Conservation (phyloP, 371 early-diverging fungal genomes). For the Nosema granulosis region DNA sequence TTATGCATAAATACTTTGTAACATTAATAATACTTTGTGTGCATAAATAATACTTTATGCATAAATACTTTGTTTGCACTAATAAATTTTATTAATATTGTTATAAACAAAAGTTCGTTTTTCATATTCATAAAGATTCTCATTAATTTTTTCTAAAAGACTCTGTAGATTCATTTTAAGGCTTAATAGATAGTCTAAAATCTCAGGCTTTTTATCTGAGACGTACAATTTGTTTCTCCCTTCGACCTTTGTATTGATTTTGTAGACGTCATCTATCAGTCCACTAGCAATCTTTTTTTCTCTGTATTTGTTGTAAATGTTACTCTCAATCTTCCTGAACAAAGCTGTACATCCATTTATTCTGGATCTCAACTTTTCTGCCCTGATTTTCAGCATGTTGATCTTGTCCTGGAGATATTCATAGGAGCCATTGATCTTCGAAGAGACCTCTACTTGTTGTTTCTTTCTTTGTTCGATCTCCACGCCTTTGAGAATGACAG, state of each 20-base stretch:
- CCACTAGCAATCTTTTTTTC: constrained; percentile 19
- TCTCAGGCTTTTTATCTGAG: constrained; percentile 27
- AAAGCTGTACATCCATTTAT: constrained; percentile 19
- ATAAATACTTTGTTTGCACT: not conserved
- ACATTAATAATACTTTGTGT: not conserved
- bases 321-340: constrained; percentile 36
- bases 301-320: constrained; percentile 34
- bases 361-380: constrained; percentile 26
- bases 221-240: constrained; percentile 2
- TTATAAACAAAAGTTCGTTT: constrained; percentile 31
- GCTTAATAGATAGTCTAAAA: constrained; percentile 16
- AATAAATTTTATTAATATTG: constrained; percentile 27
- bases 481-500: constrained; percentile 48
- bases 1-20: not conserved
- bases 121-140: constrained; percentile 34
- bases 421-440: constrained; percentile 41
- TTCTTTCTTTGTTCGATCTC: constrained; percentile 47
- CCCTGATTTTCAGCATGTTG: constrained; percentile 27
- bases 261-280: constrained; percentile 30
- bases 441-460: constrained; percentile 41
- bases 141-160: constrained; percentile 18
- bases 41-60: not conserved
- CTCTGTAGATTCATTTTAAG: constrained; percentile 18
- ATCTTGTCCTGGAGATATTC: constrained; percentile 33
- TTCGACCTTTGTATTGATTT: constrained; percentile 9